Percentiles rank a stretch among this genome's conserved stretches.
phyloP scores from a whole-genome alignment of 2,329 filamentous ascomycete genomes.

The Pseudomassariella vexata region DNA sequence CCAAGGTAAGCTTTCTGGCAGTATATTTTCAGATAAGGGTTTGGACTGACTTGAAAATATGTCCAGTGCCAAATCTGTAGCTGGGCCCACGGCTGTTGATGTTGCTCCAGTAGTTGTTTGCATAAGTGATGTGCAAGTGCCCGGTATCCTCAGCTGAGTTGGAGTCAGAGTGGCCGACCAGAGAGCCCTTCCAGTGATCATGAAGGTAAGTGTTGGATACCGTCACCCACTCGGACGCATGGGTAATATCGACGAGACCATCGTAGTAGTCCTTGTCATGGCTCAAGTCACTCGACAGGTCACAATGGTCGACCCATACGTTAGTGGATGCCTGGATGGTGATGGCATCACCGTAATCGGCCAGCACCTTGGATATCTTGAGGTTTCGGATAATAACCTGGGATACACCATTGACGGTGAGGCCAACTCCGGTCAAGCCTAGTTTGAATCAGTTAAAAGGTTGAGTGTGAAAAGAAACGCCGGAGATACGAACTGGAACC shows the following conservation, averaged over 20 bases:
- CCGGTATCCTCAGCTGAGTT: slow-evolving; percentile 55
- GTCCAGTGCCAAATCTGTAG: slow-evolving; percentile 61
- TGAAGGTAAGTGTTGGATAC: slow-evolving; percentile 35
- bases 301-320: slow-evolving; percentile 64
- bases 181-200: slow-evolving; percentile 39
- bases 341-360: slow-evolving; percentile 53
- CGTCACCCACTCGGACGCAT: slow-evolving; percentile 57
- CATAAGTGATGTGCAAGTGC: slow-evolving; percentile 57
- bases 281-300: slow-evolving; percentile 53
- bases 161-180: slow-evolving; percentile 53
- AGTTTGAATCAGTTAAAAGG: neutral
- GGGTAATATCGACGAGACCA: slow-evolving; percentile 58
- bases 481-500: slow-evolving; percentile 25
- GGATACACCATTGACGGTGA: slow-evolving; percentile 43
- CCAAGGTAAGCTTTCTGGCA: neutral
- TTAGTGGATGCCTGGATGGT: slow-evolving; percentile 52
- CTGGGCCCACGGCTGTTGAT: slow-evolving; percentile 58
- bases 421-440: slow-evolving; percentile 37
- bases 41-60: slow-evolving; percentile 38
- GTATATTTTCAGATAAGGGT: neutral
- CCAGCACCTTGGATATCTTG: slow-evolving; percentile 50
- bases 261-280: slow-evolving; percentile 67
- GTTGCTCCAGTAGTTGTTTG: slow-evolving; percentile 62
- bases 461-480: neutral
- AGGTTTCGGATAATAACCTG: slow-evolving; percentile 62